phyloP scores from a whole-genome alignment of 2,329 filamentous ascomycete species.

The Coleophoma eucalyptorum region DNA sequence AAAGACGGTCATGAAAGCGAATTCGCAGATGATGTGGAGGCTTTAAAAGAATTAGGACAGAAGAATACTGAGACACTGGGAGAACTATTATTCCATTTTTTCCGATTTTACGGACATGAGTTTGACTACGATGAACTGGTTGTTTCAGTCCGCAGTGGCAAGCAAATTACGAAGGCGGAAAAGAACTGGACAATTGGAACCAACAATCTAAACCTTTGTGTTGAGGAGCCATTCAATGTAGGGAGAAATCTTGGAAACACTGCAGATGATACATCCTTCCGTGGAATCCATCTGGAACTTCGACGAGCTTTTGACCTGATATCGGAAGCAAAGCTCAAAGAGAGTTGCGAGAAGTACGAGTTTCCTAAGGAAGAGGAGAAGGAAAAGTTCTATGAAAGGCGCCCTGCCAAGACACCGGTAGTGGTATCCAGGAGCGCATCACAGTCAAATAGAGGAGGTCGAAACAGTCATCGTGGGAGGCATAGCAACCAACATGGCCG shows the following conservation, averaged over 20 bases:
- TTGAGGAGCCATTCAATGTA: constrained; percentile 95
- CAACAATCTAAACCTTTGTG: constrained; percentile 77
- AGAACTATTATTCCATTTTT: constrained; percentile 90
- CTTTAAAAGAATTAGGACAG: constrained; percentile 68
- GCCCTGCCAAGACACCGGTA: constrained; percentile 49
- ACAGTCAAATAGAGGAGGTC: constrained; percentile 39
- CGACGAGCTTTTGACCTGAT: constrained; percentile 83
- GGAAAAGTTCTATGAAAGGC: constrained; percentile 53
- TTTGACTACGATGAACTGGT: constrained; percentile 84
- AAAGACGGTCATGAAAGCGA: constrained; percentile 65
- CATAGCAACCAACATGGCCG: constrained; percentile 20
- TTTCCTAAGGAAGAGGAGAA: constrained; percentile 78
- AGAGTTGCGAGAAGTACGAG: constrained; percentile 83
- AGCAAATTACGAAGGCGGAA: constrained; percentile 72
- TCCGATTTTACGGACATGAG: constrained; percentile 90
- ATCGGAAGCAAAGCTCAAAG: constrained; percentile 71
- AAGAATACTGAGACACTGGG: constrained; percentile 81
- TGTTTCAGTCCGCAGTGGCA: constrained; percentile 81
- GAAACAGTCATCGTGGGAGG: constrained; percentile 20
- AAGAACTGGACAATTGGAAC: constrained; percentile 82
- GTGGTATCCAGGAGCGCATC: constrained; percentile 49
- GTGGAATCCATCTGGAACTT: constrained; percentile 85
- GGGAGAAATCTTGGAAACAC: constrained; percentile 91
- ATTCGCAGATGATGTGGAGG: constrained; percentile 83
- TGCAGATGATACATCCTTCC: constrained; percentile 90